Base-by-base conservation (phyloP, 306 rosid genomes). In the Vicia faba region DNA sequence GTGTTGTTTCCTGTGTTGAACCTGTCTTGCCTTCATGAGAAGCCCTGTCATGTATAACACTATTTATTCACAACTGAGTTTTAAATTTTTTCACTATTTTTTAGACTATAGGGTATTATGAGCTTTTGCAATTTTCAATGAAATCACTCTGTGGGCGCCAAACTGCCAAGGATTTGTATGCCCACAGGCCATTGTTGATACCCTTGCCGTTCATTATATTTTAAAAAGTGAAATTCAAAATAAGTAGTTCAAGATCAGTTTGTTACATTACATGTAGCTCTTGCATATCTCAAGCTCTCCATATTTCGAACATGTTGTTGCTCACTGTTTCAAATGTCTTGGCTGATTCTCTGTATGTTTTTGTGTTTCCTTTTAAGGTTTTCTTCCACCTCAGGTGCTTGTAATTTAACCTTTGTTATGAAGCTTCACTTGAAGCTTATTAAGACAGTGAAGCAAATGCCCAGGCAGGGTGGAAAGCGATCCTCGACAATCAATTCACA, bases 381-480 rank as follows among this genome's bases (percentile, higher is more conserved):
- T 41, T 44, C 61, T 62, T 44, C 28, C 62, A 43, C 11, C 26
- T n/a, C 15, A 7, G 49, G 20, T 56, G 15, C 39, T 20, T 15
- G 11, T 12, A 8, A 29, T 14, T 14, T 31, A 8, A 18, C 14
- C 3, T 35, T 25, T 11, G 13, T 48, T 16, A 48, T 48, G 55
- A 48, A 48, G 55, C 11, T 48, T 48, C 55, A 48, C 55, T 16
- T 48, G 25, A 16, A 5, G 45, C 19, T 26, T 55, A 54, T 26
- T 35, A 53, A 49, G 55, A 16, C 55, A 48, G 26, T 3, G 70
- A 75, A 76, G 65, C 71, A 46, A 31, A 23, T 61, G 65, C 26
- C 38, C 20, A 51, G 12, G 31, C 69, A 16, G 49, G 56, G 31
- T 62, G 75, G 80, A 76, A 61, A 61, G 67, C 67, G 16, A 76